Conservation (phyloP, 2,329 filamentous ascomycete genomes). For the Diaporthe aspalathi region DNA sequence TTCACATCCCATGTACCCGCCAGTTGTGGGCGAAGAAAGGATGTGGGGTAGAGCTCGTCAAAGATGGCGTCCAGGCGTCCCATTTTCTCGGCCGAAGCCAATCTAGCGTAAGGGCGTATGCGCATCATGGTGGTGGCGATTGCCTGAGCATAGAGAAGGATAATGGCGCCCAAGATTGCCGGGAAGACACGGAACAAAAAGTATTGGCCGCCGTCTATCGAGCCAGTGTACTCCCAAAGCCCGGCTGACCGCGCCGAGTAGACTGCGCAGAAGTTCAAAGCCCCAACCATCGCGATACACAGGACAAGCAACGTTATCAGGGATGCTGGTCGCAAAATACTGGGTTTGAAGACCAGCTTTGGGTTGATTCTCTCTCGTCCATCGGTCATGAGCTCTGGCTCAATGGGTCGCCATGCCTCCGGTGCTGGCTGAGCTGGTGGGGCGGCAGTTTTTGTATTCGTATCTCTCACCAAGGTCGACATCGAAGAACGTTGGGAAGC, state of each 20-base stretch:
- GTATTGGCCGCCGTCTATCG: slow-evolving; percentile 78
- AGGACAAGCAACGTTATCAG: slow-evolving; percentile 70
- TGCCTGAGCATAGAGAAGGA: slow-evolving; percentile 82
- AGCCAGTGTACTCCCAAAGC: slow-evolving; percentile 73
- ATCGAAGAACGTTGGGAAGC: slow-evolving; percentile 37
- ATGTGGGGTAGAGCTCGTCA: slow-evolving; percentile 73
- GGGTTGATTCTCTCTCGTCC: slow-evolving; percentile 53
- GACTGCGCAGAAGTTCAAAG: slow-evolving; percentile 77
- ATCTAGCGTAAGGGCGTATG: slow-evolving; percentile 80
- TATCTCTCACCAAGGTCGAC: slow-evolving; percentile 38
- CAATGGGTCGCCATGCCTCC: slow-evolving; percentile 45
- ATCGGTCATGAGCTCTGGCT: slow-evolving; percentile 46
- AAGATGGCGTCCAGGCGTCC: slow-evolving; percentile 75
- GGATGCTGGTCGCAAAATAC: slow-evolving; percentile 74
- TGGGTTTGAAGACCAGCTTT: slow-evolving; percentile 74
- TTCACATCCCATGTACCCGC: slow-evolving; percentile 75
- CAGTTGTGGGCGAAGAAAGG: slow-evolving; percentile 72
- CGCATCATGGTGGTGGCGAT: slow-evolving; percentile 81
- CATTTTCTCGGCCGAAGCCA: slow-evolving; percentile 73
- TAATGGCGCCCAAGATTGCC: slow-evolving; percentile 76
- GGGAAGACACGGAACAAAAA: slow-evolving; percentile 90
- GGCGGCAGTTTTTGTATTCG: slow-evolving; percentile 15
- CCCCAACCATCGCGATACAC: slow-evolving; percentile 77
- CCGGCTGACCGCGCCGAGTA: slow-evolving; percentile 73
- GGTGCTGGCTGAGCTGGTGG: slow-evolving; percentile 10